A percentile compares a stretch with the other conserved stretches of the same genome.
phyloP scores from a whole-genome alignment of 495 filamentous ascomycete genomes.

The Aspergillus campestris region DNA sequence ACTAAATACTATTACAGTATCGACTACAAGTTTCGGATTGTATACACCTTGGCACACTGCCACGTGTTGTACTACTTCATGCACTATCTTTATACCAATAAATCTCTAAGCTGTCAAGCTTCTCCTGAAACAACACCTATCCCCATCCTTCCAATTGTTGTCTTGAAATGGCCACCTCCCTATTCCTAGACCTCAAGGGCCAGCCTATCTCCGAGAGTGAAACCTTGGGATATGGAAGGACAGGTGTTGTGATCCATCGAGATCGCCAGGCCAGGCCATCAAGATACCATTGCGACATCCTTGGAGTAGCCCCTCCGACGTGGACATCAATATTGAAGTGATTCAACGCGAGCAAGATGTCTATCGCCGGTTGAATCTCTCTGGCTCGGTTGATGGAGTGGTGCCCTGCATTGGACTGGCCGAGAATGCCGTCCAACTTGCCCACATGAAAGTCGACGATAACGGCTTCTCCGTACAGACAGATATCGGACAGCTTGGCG shows the following conservation, averaged over 20 bases:
- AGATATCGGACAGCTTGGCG: constrained; percentile 13
- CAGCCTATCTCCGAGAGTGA: not conserved
- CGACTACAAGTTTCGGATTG: too few species aligned
- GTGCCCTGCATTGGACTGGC: not conserved
- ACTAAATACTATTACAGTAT: not conserved
- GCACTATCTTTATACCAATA: not conserved
- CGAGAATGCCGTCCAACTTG: not conserved
- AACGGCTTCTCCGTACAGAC: constrained; percentile 8
- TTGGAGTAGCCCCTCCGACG: not conserved
- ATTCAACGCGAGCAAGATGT: constrained; percentile 2
- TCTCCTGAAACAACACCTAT: not conserved
- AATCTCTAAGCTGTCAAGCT: not conserved
- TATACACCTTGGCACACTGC: too few species aligned
- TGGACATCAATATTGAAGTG: not conserved
- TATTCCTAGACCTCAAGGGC: not conserved
- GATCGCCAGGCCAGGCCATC: not conserved
- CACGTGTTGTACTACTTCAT: too few species aligned
- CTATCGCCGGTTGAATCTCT: not conserved
- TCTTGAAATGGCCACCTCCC: too few species aligned
- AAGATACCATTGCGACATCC: not conserved
- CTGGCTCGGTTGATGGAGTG: not conserved
- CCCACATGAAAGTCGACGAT: constrained; percentile 5
- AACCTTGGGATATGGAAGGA: constrained; percentile 3
- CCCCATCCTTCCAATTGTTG: too few species aligned
- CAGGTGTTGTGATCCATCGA: constrained; percentile 5